Evolutionary conservation across 2,329 filamentous ascomycete genomes (phyloP).

Genomic region (Sporothrix variecibatus): DNA sequence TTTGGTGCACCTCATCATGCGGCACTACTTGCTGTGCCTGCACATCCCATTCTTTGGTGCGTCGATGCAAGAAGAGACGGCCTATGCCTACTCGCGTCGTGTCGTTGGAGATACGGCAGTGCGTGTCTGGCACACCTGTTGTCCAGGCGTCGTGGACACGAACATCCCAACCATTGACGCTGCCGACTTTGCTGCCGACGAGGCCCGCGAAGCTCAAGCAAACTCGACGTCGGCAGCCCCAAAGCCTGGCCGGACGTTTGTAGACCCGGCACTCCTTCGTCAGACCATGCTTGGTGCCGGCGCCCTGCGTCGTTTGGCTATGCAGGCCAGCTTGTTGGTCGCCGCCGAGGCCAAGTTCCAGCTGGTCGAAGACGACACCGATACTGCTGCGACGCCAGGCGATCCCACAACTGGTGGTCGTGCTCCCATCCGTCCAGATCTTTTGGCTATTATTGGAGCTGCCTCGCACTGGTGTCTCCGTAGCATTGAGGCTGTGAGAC

Average conservation of each 20-base stretch:
- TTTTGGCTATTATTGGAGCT: conserved; percentile 17
- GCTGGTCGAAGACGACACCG: conserved; percentile 40
- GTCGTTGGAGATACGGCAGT: conserved; percentile 46
- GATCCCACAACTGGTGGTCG: not conserved
- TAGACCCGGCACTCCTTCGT: conserved; percentile 40
- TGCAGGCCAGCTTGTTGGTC: conserved; percentile 45
- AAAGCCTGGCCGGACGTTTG: not conserved
- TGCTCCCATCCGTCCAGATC: not conserved
- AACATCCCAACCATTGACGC: not conserved
- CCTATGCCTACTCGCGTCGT: conserved; percentile 56
- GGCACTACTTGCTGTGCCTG: conserved; percentile 53
- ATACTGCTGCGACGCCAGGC: not conserved
- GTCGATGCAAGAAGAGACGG: conserved; percentile 46
- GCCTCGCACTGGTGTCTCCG: conserved; percentile 25
- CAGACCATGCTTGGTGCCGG: conserved; percentile 46
- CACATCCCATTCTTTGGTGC: conserved; percentile 52
- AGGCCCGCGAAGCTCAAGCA: not conserved
- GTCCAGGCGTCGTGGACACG: conserved; percentile 24
- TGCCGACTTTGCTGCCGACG: not conserved
- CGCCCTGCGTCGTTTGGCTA: conserved; percentile 44
- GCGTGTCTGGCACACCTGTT: conserved; percentile 34
- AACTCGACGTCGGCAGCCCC: not conserved
- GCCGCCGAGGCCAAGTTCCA: conserved; percentile 49
- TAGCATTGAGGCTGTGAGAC: conserved; percentile 44
- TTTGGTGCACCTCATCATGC: conserved; percentile 45